A percentile compares a stretch with the other conserved stretches of the same genome.
Evolutionary conservation across 2,329 filamentous ascomycete genomes (phyloP).

Genomic region (Grosmannia serpens): DNA sequence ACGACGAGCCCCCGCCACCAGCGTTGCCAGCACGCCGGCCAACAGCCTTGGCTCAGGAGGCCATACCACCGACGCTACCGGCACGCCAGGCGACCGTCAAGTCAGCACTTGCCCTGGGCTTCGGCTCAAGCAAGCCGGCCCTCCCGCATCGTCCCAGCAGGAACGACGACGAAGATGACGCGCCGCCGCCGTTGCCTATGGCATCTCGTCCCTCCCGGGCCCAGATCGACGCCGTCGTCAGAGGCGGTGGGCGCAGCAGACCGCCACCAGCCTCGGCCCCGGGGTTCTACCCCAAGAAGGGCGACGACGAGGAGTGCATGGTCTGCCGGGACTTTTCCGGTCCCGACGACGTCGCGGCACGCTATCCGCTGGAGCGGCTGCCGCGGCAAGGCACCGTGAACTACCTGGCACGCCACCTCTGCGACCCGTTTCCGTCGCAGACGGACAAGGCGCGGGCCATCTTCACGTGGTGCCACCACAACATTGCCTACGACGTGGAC

Average conservation of each 20-base stretch:
- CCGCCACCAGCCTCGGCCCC: neutral
- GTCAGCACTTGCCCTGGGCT: slow-evolving; percentile 19
- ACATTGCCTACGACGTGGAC: slow-evolving; percentile 72
- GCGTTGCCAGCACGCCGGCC: neutral
- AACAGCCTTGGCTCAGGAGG: slow-evolving; percentile 30
- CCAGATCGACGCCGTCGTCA: slow-evolving; percentile 34
- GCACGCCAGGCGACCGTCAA: slow-evolving; percentile 19
- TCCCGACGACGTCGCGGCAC: slow-evolving; percentile 66
- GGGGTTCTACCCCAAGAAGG: slow-evolving; percentile 3
- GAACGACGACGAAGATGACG: slow-evolving; percentile 14
- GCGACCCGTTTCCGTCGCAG: slow-evolving; percentile 62
- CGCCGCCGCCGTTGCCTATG: slow-evolving; percentile 40
- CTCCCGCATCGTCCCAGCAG: neutral
- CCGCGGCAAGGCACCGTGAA: slow-evolving; percentile 54
- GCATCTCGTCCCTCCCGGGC: slow-evolving; percentile 38
- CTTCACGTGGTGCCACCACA: slow-evolving; percentile 93
- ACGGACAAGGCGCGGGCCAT: slow-evolving; percentile 90
- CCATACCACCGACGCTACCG: slow-evolving; percentile 42
- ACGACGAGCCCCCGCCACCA: slow-evolving; percentile 50
- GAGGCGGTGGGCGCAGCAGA: neutral
- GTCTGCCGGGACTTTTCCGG: slow-evolving; percentile 79
- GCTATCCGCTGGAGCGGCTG: slow-evolving; percentile 61
- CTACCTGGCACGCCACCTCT: slow-evolving; percentile 69
- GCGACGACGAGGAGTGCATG: slow-evolving; percentile 44
- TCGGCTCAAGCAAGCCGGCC: slow-evolving; percentile 7